Evolutionary conservation across 345 rosid species (phyloP), one percentile per base, ranked within the genome.

Genomic region (Moringa oleifera): DNA sequence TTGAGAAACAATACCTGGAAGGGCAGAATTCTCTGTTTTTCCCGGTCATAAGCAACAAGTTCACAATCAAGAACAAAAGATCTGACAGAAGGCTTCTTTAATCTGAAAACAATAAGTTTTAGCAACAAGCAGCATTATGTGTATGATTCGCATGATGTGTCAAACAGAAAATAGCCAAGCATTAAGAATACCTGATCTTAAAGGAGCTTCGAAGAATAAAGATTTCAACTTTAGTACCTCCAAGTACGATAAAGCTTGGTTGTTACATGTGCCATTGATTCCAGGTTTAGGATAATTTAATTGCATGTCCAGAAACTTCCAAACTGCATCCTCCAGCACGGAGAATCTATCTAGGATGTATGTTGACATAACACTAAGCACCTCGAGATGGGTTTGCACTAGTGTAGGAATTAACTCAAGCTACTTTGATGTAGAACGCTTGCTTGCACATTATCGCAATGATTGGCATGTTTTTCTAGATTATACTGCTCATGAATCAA

Each of bases 61-160:
- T 90, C 99, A 56, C 97, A 86, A 61, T 94, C 99, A 80, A 90
- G 64, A 77, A 90, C 84, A 74, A 94, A 94, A 50, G 97, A 88
- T 60, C 62, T 81, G 53, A 82, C 87, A 23, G 78, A 75, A 0
- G 85, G 59, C 75, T 81, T 94, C 86, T 88, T 94, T 70, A 85
- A 75, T 74, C 99, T 90, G 86, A 73, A 73, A 24, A 54, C 41
- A 71, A 49, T 28, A 66, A 64, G 57, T 46, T 71, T 65, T 18
- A 74, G 62, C 56, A 37, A 56, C 45, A 66, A 53, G 21, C 50
- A 47, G 20, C 9, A 13, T 51, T 53, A 22, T 57, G 12, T 49
- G 24, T 36, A 16, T 18, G n/a, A 18, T 51, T 51, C 20, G 33
- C 8, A 3, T 28, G 33, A 28, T 28, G 33, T 28, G 33, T 28